Evolutionary conservation across 768 basidiomycete species (phyloP).

Genomic region (Sarcodon sp.): DNA sequence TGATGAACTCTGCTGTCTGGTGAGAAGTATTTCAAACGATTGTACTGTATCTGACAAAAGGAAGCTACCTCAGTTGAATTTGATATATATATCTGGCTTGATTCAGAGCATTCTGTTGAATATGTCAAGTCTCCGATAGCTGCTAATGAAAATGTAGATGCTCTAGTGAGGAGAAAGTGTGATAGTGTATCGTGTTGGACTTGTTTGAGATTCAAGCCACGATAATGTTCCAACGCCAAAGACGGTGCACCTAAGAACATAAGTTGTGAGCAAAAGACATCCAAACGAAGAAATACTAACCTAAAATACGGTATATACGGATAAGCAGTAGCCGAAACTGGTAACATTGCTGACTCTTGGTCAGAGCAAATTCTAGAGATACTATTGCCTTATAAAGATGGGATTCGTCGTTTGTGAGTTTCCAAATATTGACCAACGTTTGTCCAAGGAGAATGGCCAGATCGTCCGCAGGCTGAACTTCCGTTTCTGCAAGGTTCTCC

Average conservation of each 20-base stretch:
- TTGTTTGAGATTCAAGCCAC: constrained; percentile 65
- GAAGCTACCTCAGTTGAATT: constrained; percentile 61
- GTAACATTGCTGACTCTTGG: constrained; percentile 69
- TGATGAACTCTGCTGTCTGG: constrained; percentile 70
- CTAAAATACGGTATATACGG: constrained; percentile 72
- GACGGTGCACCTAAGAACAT: constrained; percentile 49
- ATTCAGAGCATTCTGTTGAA: constrained; percentile 63
- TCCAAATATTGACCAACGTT: constrained; percentile 53
- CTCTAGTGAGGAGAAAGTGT: constrained; percentile 67
- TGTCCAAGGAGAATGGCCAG: constrained; percentile 65
- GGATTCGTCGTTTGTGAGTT: constrained; percentile 34
- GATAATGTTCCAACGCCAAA: constrained; percentile 68
- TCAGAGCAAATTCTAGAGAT: constrained; percentile 60
- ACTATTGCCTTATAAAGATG: constrained; percentile 53
- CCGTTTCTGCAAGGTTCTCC: constrained; percentile 49
- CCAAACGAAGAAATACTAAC: constrained; percentile 20
- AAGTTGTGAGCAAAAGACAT: constrained; percentile 6
- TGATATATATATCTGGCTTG: constrained; percentile 68
- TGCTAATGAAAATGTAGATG: constrained; percentile 68
- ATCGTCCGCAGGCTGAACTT: constrained; percentile 84
- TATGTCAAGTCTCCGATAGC: constrained; percentile 66
- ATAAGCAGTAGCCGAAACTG: constrained; percentile 66
- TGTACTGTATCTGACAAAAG: not conserved
- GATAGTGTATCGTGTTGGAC: constrained; percentile 86
- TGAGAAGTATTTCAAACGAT: constrained; percentile 1